These are phyloP conservation scores for Coriaria nepalensis DNA, from an alignment of 306 rosid genomes.

Conservation along the genomic window DNA sequence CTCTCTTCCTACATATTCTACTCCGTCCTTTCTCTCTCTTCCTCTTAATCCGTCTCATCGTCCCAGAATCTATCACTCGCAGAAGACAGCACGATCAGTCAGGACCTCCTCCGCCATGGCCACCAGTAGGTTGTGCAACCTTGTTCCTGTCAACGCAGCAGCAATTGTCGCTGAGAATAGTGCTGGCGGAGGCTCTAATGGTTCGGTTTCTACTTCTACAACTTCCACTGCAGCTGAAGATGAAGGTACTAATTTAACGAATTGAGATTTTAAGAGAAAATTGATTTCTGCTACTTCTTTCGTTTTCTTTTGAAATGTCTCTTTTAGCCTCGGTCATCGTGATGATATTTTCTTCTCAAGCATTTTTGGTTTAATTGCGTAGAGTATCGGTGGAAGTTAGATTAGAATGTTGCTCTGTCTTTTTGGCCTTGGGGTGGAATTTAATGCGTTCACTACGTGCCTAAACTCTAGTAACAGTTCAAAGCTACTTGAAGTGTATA, in stretches of 20 bases:
- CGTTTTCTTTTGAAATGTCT: not conserved
- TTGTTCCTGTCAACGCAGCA: slow-evolving; percentile 34
- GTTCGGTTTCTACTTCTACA: slow-evolving; percentile 31
- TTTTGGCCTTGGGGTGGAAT: no score
- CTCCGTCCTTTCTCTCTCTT: slow-evolving; percentile 28
- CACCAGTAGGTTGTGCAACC: slow-evolving; percentile 30
- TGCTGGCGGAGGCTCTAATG: slow-evolving; percentile 29
- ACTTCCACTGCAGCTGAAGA: slow-evolving; percentile 21
- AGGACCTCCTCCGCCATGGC: slow-evolving; percentile 28
- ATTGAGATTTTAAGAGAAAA: no score
- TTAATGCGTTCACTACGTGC: no score
- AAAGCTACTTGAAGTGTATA: no score
- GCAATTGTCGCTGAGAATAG: slow-evolving; percentile 22
- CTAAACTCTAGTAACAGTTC: no score
- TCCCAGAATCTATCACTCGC: slow-evolving; percentile 16
- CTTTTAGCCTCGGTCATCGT: no score
- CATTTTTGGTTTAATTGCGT: no score
- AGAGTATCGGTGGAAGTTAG: no score
- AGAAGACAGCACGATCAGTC: slow-evolving; percentile 13
- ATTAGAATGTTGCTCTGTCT: no score
- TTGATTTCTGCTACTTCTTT: not conserved
- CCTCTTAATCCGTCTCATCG: slow-evolving; percentile 13
- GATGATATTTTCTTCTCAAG: no score
- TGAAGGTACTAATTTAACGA: slow-evolving; percentile 38
- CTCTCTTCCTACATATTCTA: slow-evolving; percentile 24